Evolutionary conservation across 2,329 filamentous ascomycete species (phyloP).

Genomic region (Alternaria burnsii): DNA sequence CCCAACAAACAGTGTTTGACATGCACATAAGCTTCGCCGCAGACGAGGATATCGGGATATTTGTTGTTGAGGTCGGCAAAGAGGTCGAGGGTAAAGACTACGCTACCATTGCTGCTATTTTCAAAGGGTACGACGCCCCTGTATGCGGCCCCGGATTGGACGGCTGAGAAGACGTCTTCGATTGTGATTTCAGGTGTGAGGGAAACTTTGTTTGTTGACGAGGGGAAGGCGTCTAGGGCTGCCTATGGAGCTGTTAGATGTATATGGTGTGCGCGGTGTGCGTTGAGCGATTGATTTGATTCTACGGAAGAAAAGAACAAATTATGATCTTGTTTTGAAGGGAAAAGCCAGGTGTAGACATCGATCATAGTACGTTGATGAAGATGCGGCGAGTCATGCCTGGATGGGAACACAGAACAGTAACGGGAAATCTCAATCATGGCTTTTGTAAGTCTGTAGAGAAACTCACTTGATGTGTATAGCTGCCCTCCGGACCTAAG

Average conservation of each 20-base stretch:
- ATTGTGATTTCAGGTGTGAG: conserved; percentile 58
- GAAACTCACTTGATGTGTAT: conserved; percentile 70
- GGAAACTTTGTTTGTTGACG: conserved; percentile 28
- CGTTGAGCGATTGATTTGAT: background rate
- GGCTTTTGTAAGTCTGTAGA: background rate
- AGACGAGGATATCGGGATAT: conserved; percentile 76
- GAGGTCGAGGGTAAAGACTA: conserved; percentile 88
- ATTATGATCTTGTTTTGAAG: background rate
- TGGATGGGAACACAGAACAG: background rate
- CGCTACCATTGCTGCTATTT: conserved; percentile 93
- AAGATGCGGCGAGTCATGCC: background rate
- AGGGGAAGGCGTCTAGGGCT: conserved; percentile 60
- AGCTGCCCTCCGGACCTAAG: conserved; percentile 70
- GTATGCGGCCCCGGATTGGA: conserved; percentile 70
- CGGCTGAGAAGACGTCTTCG: conserved; percentile 78
- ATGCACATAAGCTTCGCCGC: conserved; percentile 83
- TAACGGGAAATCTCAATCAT: background rate
- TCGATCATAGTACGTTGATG: background rate
- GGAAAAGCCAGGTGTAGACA: background rate
- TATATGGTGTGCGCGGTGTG: background rate
- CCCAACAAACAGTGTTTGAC: conserved; percentile 90
- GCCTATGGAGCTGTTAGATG: conserved; percentile 55
- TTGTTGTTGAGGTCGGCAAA: conserved; percentile 75
- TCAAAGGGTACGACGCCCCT: conserved; percentile 93
- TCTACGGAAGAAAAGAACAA: background rate